Conservation (phyloP, 1,139 yeast genomes). For the Yamadazyma oceani region DNA sequence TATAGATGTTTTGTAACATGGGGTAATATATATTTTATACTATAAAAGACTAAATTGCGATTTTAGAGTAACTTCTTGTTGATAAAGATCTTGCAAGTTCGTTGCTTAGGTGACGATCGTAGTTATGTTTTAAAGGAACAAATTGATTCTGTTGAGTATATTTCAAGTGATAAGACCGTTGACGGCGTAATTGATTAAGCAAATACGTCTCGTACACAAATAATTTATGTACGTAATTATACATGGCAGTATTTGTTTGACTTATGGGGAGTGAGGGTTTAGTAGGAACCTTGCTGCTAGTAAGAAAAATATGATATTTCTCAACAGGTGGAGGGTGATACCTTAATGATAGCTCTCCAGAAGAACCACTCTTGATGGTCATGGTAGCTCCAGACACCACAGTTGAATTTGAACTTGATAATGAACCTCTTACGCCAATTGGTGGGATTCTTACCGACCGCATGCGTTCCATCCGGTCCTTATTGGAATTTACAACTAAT, state of each 20-base stretch:
- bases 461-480: conserved; percentile 5
- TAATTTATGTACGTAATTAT: conserved; percentile 22
- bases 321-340: conserved; percentile 8
- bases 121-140: conserved; percentile 7
- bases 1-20: conserved; percentile 1
- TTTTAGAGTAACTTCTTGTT: not conserved
- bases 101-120: conserved; percentile 9
- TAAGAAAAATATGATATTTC: conserved; percentile 2
- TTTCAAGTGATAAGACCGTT: conserved; percentile 8
- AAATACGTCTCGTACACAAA: conserved; percentile 19
- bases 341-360: conserved; percentile 3
- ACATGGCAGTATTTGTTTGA: conserved; percentile 26
- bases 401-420: not conserved
- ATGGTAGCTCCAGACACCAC: not conserved
- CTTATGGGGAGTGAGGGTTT: conserved; percentile 23
- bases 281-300: not conserved
- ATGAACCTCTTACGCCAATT: too few species aligned
- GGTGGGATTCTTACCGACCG: conserved; percentile 5
- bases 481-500: conserved; percentile 5
- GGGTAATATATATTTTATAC: not conserved
- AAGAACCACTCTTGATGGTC: not conserved
- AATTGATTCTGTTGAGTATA: conserved; percentile 5
- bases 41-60: not conserved
- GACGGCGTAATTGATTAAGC: conserved; percentile 8
- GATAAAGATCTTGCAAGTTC: conserved; percentile 5